Evolutionary conservation across 768 basidiomycete species (phyloP).

Genomic region (Boletus pseudo-olivaceus): DNA sequence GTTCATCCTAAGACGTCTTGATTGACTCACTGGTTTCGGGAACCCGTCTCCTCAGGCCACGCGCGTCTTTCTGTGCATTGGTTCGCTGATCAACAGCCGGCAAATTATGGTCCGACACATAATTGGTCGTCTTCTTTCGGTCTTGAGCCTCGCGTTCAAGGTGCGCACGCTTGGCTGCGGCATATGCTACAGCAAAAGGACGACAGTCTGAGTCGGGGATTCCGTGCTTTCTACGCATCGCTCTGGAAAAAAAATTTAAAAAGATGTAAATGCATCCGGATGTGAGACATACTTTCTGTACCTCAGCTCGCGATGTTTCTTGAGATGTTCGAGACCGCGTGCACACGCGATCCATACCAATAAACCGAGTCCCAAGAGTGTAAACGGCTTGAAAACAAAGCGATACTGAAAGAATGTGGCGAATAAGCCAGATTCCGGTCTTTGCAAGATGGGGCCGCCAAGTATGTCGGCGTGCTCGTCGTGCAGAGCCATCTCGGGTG

Average conservation of each 20-base stretch:
- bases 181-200: slow-evolving; percentile 86
- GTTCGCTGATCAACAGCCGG: slow-evolving; percentile 27
- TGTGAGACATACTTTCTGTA: slow-evolving; percentile 55
- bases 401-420: slow-evolving; percentile 37
- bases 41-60: slow-evolving; percentile 39
- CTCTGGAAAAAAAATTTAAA: slow-evolving; percentile 39
- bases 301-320: slow-evolving; percentile 58
- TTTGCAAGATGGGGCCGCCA: slow-evolving; percentile 50
- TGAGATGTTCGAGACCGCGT: slow-evolving; percentile 44
- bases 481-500: slow-evolving; percentile 45
- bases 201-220: slow-evolving; percentile 81
- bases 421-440: slow-evolving; percentile 25
- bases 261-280: neutral
- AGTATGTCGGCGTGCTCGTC: slow-evolving; percentile 72
- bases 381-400: slow-evolving; percentile 35
- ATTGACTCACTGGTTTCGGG: slow-evolving; percentile 45
- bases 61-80: slow-evolving; percentile 35
- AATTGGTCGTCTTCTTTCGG: slow-evolving; percentile 32
- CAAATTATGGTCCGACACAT: slow-evolving; percentile 21
- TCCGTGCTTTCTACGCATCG: slow-evolving; percentile 72
- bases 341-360: slow-evolving; percentile 33
- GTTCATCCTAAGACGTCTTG: slow-evolving; percentile 16
- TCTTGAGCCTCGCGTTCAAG: slow-evolving; percentile 49
- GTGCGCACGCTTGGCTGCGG: slow-evolving; percentile 58
- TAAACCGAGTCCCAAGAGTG: slow-evolving; percentile 33